Evolutionary conservation across 768 basidiomycete species (phyloP).

Genomic region (Arthromyces matolae): DNA sequence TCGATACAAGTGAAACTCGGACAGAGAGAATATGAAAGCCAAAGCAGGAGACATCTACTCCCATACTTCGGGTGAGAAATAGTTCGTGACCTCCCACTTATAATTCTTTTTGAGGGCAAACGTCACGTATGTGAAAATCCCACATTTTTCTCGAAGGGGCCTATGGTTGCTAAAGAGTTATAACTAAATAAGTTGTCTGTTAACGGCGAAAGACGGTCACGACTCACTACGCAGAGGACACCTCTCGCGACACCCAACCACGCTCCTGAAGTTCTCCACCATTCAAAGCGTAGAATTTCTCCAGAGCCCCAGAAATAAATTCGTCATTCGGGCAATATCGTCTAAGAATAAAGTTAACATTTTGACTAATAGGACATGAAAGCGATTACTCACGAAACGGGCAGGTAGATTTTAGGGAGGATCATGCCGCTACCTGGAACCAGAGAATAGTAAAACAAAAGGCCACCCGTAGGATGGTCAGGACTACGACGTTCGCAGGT

Average conservation of each 20-base stretch:
- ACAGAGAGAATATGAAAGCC: too few relatives aligned
- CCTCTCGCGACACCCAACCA: slow-evolving; percentile 29
- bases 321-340: slow-evolving; percentile 27
- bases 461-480: slow-evolving; percentile 25
- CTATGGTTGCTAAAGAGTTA: slow-evolving; percentile 23
- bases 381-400: slow-evolving; percentile 15
- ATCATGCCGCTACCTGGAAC: slow-evolving; percentile 24
- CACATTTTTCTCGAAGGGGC: slow-evolving; percentile 18
- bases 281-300: slow-evolving; percentile 21
- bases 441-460: slow-evolving; percentile 29
- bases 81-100: slow-evolving; percentile 29
- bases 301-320: slow-evolving; percentile 23
- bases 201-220: background rate
- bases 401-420: slow-evolving; percentile 30
- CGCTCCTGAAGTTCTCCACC: slow-evolving; percentile 14
- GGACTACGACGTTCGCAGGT: slow-evolving; percentile 9
- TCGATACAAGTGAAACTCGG: too few relatives aligned
- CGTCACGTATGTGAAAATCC: slow-evolving; percentile 30
- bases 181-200: too few relatives aligned
- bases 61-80: slow-evolving; percentile 31
- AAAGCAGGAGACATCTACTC: too few relatives aligned
- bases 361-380: background rate
- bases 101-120: slow-evolving; percentile 27
- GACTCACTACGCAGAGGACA: slow-evolving; percentile 25
- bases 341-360: slow-evolving; percentile 15